phyloP scores from a whole-genome alignment of 768 basidiomycete species.

The Favolaschia claudopus region DNA sequence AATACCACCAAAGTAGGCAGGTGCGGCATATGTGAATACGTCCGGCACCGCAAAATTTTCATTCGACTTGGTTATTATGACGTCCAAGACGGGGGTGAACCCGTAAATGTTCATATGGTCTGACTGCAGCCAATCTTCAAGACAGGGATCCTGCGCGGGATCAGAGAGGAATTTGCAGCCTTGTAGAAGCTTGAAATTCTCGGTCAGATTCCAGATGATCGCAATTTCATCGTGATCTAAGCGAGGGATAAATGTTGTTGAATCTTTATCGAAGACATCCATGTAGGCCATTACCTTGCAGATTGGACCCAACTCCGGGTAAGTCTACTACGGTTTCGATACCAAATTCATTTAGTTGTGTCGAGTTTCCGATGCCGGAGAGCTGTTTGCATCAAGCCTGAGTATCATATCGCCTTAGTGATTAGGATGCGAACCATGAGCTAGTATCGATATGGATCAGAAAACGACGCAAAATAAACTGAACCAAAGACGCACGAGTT shows the following conservation, averaged over 20 bases:
- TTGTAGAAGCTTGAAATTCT: conserved; percentile 30
- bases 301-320: conserved; percentile 39
- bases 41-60: conserved; percentile 32
- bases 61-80: conserved; percentile 33
- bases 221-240: conserved; percentile 33
- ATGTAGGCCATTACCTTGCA: conserved; percentile 33
- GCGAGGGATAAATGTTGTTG: not conserved
- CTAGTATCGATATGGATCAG: not conserved
- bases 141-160: conserved; percentile 37
- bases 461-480: not conserved
- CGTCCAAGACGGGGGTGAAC: conserved; percentile 33
- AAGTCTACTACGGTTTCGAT: conserved; percentile 32
- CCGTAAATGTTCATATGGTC: conserved; percentile 36
- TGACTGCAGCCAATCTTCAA: conserved; percentile 33
- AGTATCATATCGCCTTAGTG: not conserved
- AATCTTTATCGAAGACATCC: not conserved
- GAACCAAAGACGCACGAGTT: conserved; percentile 19
- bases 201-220: conserved; percentile 28
- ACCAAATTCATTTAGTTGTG: conserved; percentile 27
- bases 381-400: conserved; percentile 14
- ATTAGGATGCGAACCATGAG: conserved; percentile 17
- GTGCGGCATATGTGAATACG: conserved; percentile 35
- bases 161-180: conserved; percentile 35
- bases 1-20: conserved; percentile 37
- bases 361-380: conserved; percentile 35